Conservation (phyloP, 2,329 filamentous ascomycete genomes). For the Ophiostoma sp. region DNA sequence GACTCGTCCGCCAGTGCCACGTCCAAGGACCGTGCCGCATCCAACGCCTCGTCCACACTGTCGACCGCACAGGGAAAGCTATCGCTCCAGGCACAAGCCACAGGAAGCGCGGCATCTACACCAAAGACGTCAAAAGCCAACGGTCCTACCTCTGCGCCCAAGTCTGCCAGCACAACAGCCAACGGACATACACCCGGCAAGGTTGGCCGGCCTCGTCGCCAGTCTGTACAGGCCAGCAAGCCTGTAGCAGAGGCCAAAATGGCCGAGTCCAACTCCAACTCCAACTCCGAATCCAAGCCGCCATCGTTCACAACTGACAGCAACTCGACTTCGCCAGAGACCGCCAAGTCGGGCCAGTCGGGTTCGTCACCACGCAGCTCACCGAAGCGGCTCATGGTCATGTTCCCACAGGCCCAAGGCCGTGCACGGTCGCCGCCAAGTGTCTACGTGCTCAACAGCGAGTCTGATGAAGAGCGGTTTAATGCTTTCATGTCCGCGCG, state of each 20-base stretch:
- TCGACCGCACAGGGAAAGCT: conserved; percentile 12
- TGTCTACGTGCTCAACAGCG: conserved; percentile 20
- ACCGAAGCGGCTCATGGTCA: conserved; percentile 24
- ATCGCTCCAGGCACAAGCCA: background rate
- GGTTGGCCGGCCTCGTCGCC: conserved; percentile 18
- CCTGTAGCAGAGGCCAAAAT: background rate
- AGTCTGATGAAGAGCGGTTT: conserved; percentile 23
- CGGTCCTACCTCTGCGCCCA: background rate
- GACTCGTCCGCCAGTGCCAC: conserved; percentile 28
- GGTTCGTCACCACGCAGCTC: background rate
- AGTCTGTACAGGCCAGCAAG: conserved; percentile 10
- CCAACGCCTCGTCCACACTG: background rate
- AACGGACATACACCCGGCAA: conserved; percentile 18
- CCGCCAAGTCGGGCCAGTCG: background rate
- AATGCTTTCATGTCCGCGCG: conserved; percentile 20
- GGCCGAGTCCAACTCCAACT: too few species aligned
- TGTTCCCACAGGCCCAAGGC: conserved; percentile 18
- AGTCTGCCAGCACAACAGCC: conserved; percentile 5
- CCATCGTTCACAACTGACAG: background rate
- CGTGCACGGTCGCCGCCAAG: conserved; percentile 23
- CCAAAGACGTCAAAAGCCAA: conserved; percentile 9
- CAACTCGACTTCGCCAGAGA: conserved; percentile 15
- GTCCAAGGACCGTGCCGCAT: conserved; percentile 18
- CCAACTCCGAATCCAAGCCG: conserved; percentile 7
- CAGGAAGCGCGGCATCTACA: background rate